phyloP scores from a whole-genome alignment of 805 yeast species.

The Candida verbasci region DNA sequence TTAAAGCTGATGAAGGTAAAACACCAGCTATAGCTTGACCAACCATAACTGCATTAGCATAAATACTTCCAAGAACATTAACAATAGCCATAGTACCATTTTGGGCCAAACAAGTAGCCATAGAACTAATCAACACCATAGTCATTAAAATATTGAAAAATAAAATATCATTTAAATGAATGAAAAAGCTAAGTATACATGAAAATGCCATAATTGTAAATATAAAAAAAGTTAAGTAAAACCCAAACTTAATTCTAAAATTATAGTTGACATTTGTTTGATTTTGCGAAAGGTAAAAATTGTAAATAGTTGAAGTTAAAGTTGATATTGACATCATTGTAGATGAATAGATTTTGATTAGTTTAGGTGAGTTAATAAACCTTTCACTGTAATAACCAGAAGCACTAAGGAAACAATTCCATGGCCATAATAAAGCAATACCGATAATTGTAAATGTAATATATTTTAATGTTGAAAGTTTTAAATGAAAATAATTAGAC shows the following conservation, averaged over 20 bases:
- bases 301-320: conserved; percentile 55
- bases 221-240: conserved; percentile 49
- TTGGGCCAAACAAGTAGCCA: conserved; percentile 80
- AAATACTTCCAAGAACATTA: conserved; percentile 67
- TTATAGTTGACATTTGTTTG: conserved; percentile 60
- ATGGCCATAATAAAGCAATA: conserved; percentile 86
- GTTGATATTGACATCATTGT: conserved; percentile 89
- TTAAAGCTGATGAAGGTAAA: conserved; percentile 71
- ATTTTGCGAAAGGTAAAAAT: conserved; percentile 57
- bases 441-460: conserved; percentile 66
- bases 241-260: conserved; percentile 57
- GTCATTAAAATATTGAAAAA: conserved; percentile 55
- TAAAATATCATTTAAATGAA: conserved; percentile 30
- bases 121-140: conserved; percentile 59
- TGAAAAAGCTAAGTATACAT: conserved; percentile 35
- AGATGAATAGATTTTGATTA: conserved; percentile 63
- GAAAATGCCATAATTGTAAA: conserved; percentile 56
- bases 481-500: conserved; percentile 1
- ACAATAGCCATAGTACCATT: conserved; percentile 89
- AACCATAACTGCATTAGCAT: conserved; percentile 87
- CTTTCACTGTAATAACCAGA: conserved; percentile 71
- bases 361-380: conserved; percentile 45
- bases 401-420: conserved; percentile 90
- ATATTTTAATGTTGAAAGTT: conserved; percentile 38
- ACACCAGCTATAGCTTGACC: conserved; percentile 97